phyloP scores from a whole-genome alignment of 768 basidiomycete genomes.

The Coprinopsis strossmayeri region DNA sequence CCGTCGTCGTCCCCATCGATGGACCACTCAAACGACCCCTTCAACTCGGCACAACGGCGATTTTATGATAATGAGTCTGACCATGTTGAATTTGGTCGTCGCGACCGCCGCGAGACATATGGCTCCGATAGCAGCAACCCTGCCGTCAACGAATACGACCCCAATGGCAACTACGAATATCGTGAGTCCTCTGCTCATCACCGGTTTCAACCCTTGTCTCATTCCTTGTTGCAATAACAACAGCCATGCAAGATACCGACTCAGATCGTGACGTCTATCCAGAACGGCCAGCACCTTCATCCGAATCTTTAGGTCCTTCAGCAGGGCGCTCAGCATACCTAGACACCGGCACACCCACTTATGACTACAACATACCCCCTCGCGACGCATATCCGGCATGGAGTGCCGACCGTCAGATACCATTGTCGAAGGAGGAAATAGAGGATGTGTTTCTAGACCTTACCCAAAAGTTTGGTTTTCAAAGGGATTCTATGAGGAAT shows the following conservation, averaged over 20 bases:
- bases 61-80: slow-evolving; percentile 79
- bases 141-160: slow-evolving; percentile 64
- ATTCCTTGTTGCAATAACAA: slow-evolving; percentile 15
- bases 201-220: slow-evolving; percentile 13
- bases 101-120: slow-evolving; percentile 47
- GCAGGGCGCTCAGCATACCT: slow-evolving; percentile 47
- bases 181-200: slow-evolving; percentile 29
- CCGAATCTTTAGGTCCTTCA: slow-evolving; percentile 62
- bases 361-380: slow-evolving; percentile 52
- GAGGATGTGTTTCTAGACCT: slow-evolving; percentile 98
- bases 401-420: slow-evolving; percentile 87
- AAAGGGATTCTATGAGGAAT: slow-evolving; percentile 91
- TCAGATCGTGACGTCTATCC: slow-evolving; percentile 74
- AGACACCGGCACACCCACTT: slow-evolving; percentile 70
- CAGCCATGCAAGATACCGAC: slow-evolving; percentile 79
- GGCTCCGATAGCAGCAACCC: slow-evolving; percentile 66
- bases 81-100: slow-evolving; percentile 52
- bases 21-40: slow-evolving; percentile 65
- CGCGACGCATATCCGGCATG: slow-evolving; percentile 93
- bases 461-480: slow-evolving; percentile 98
- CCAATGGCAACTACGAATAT: slow-evolving; percentile 60
- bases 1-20: slow-evolving; percentile 53
- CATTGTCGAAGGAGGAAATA: slow-evolving; percentile 98
- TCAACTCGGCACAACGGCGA: slow-evolving; percentile 39
- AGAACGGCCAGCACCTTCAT: slow-evolving; percentile 64